Conservation (phyloP, 139 green algal genomes). For the Closterium sp. region DNA sequence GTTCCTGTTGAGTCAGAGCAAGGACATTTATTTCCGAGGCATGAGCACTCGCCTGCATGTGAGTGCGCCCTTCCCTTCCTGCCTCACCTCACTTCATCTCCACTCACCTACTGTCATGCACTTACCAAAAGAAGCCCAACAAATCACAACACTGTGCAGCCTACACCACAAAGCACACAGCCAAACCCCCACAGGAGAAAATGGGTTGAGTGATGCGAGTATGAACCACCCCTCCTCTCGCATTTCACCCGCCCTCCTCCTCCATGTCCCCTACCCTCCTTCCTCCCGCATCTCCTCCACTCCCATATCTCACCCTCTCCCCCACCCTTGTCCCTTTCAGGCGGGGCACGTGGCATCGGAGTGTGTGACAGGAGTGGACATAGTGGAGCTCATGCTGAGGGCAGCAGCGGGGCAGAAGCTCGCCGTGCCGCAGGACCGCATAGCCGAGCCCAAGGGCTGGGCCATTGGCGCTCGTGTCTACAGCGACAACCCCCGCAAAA, state of each 20-base stretch:
- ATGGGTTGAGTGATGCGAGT: no score
- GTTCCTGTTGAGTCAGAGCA: not conserved
- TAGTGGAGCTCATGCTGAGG: conserved; percentile 88
- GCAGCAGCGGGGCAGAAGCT: conserved; percentile 40
- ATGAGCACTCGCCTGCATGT: not conserved
- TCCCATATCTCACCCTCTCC: not conserved
- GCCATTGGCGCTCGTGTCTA: conserved; percentile 74
- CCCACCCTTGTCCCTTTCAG: conserved; percentile 10
- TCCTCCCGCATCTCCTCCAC: no score
- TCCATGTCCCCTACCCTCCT: no score
- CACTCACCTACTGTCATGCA: no score
- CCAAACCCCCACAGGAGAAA: no score
- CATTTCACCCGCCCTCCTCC: no score
- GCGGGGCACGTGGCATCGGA: conserved; percentile 88
- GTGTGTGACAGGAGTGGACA: conserved; percentile 75
- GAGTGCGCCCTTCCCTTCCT: not conserved
- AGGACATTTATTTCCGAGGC: not conserved
- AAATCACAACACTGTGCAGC: no score
- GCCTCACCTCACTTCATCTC: no score
- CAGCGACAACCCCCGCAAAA: conserved; percentile 79
- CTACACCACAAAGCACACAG: no score
- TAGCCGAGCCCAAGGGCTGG: conserved; percentile 34
- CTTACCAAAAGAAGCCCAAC: no score
- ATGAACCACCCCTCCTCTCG: no score
- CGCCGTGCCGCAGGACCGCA: conserved; percentile 27